These are phyloP conservation scores for Forsythia suspensa DNA, from an alignment of 257 asterid species.

Conservation along the genomic window DNA sequence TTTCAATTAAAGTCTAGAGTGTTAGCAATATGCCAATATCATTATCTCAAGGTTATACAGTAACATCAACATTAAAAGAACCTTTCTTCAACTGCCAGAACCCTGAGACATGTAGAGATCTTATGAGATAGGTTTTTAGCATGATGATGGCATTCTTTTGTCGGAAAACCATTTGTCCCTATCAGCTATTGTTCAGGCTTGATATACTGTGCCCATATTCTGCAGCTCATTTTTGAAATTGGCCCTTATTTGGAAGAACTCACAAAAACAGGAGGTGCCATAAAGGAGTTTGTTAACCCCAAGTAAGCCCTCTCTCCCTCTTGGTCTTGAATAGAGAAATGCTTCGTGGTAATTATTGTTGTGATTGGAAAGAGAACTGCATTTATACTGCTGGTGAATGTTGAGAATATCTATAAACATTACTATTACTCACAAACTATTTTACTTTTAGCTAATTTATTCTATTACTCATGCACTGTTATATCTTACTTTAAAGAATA, in stretches of 20 bases:
- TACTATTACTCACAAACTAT: neutral
- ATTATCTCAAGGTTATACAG: neutral
- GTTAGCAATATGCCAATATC: neutral
- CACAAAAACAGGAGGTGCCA: constrained; percentile 86
- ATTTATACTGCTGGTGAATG: neutral
- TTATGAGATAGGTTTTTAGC: constrained; percentile 5
- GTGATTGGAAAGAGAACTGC: neutral
- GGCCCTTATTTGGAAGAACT: constrained; percentile 94
- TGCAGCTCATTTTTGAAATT: constrained; percentile 85
- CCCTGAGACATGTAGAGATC: neutral
- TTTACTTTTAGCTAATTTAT: neutral
- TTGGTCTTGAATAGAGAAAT: neutral
- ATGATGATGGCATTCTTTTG: constrained; percentile 17
- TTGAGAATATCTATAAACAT: neutral
- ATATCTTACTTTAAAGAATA: neutral
- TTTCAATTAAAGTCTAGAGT: neutral
- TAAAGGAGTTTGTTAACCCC: constrained; percentile 95
- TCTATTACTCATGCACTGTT: neutral
- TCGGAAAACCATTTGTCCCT: neutral
- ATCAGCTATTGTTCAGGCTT: constrained; percentile 12
- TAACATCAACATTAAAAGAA: neutral
- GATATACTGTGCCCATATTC: constrained; percentile 10
- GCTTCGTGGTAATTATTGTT: neutral
- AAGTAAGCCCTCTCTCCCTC: constrained; percentile 56
- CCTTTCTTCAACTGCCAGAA: constrained; percentile 4